Percentiles rank a stretch among this genome's conserved stretches.
Conservation (phyloP, 2,329 filamentous ascomycete genomes). For the Westerdykella sp. region DNA sequence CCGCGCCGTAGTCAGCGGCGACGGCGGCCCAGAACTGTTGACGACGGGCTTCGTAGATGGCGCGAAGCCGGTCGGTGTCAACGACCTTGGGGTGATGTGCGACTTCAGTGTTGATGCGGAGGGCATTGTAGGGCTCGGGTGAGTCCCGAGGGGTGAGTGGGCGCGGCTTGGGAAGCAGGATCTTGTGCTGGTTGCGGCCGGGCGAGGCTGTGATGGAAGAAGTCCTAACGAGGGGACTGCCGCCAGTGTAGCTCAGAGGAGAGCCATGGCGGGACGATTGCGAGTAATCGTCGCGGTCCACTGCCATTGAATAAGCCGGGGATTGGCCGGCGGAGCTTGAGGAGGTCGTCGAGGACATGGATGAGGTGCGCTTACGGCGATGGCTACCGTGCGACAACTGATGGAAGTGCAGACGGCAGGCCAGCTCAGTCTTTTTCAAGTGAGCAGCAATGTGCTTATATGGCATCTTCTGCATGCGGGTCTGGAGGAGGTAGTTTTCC, state of each 20-base stretch:
- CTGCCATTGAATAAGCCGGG: slow-evolving; percentile 35
- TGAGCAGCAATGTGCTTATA: slow-evolving; percentile 86
- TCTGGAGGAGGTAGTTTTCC: slow-evolving; percentile 80
- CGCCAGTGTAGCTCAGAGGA: slow-evolving; percentile 44
- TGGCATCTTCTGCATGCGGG: slow-evolving; percentile 79
- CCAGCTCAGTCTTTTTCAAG: slow-evolving; percentile 80
- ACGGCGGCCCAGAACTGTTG: slow-evolving; percentile 67
- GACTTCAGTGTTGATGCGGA: slow-evolving; percentile 43
- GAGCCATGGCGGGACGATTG: slow-evolving; percentile 37
- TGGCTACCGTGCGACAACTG: slow-evolving; percentile 78
- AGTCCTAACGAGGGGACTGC: slow-evolving; percentile 33
- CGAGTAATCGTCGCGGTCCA: slow-evolving; percentile 32
- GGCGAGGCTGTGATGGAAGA: slow-evolving; percentile 43
- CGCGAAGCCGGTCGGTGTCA: slow-evolving; percentile 61
- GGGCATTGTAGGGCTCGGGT: slow-evolving; percentile 34
- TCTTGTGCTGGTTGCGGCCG: slow-evolving; percentile 48
- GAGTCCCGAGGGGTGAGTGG: slow-evolving; percentile 37
- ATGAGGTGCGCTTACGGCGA: slow-evolving; percentile 69
- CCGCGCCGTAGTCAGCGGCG: slow-evolving; percentile 63
- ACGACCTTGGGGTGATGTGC: slow-evolving; percentile 44
- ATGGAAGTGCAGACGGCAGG: slow-evolving; percentile 81
- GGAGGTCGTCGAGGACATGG: slow-evolving; percentile 53
- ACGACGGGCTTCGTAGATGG: slow-evolving; percentile 65
- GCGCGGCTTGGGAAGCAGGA: slow-evolving; percentile 59
- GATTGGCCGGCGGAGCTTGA: slow-evolving; percentile 32